Base-by-base conservation (phyloP, 179 eudicot genomes). In the Patellifolia procumbens region DNA sequence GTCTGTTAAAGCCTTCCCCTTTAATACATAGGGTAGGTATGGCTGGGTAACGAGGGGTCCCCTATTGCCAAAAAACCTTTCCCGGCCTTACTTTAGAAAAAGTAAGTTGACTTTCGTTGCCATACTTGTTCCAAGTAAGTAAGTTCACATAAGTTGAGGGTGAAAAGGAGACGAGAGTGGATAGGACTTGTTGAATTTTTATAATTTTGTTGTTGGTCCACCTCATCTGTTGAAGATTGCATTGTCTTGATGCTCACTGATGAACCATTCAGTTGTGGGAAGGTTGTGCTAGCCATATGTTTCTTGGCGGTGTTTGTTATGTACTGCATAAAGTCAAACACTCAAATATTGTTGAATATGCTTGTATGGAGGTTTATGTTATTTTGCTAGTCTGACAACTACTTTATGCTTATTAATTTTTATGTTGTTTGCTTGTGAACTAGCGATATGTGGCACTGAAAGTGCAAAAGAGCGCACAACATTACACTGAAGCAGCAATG, bases 401-500 rank as follows among this genome's bases (percentile, higher is more conserved):
- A 1, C 51, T 53, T 60, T 34, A 26, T 32, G 20, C 6, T 39
- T 39, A 34, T 62, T 64, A 11, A 20, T 68, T 15, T 46, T 46
- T 17, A 15, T 70, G 42, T 49, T 32, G 22, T 46, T 48, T 67
- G 17, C 0, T 32, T 31, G 42, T 73, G 69, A 37, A 46, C 74
- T 72, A 92, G 98, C 84, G 90, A 65, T 92, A 92, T 81, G 96
- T 94, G 65, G 98, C 98, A 11, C 75, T 94, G 79, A 94, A 94
- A 88, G 87, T 94, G 59, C 98, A 94, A 76, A 94, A 94, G 80
- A 94, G 98, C 75, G 98, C 98, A 5, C 96, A 90, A 69, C 97
- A 94, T 83, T 94, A 94, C 80, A 92, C 98, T 1, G 98, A 94
- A 81, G 98, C 98, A 15, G 98, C 96, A 45, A 90, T 94, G 96